phyloP scores from a whole-genome alignment of 1,284 basidiomycete species.

The Moesziomyces globuligerus region DNA sequence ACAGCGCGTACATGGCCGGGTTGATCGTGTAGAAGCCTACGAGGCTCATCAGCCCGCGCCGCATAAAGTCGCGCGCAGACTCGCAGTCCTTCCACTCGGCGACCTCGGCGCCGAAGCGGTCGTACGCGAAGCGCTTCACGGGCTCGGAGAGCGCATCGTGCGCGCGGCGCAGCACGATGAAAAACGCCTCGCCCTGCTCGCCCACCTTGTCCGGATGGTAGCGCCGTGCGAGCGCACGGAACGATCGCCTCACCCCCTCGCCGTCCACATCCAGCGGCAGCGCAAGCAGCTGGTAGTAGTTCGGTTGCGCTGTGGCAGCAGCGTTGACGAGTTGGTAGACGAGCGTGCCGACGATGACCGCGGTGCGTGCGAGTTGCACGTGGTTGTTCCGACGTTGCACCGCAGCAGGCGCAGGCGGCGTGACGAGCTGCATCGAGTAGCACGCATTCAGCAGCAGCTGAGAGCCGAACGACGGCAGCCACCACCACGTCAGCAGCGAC shows the following conservation, averaged over 20 bases:
- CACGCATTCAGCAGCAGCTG: slow-evolving; percentile 14
- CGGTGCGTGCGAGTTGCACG: slow-evolving; percentile 66
- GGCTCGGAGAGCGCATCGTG: slow-evolving; percentile 84
- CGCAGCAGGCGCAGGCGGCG: slow-evolving; percentile 7
- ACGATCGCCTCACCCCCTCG: slow-evolving; percentile 76
- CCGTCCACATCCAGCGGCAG: slow-evolving; percentile 75
- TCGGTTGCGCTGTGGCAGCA: slow-evolving; percentile 73
- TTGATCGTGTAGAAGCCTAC: slow-evolving; percentile 79
- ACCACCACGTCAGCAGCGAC: slow-evolving; percentile 44
- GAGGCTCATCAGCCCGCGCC: slow-evolving; percentile 75
- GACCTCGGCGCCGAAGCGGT: slow-evolving; percentile 81
- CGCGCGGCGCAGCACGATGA: slow-evolving; percentile 79
- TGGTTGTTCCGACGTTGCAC: slow-evolving; percentile 14
- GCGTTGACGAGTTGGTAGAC: slow-evolving; percentile 75
- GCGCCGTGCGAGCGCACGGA: slow-evolving; percentile 77
- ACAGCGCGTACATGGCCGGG: slow-evolving; percentile 74
- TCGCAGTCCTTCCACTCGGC: slow-evolving; percentile 76
- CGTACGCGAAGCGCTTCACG: slow-evolving; percentile 83
- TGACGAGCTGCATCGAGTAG: slow-evolving; percentile 21
- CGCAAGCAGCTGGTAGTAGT: slow-evolving; percentile 80
- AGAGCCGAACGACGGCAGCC: slow-evolving; percentile 40
- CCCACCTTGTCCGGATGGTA: slow-evolving; percentile 84
- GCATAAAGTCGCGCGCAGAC: slow-evolving; percentile 77
- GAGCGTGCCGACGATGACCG: slow-evolving; percentile 77
- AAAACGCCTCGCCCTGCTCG: slow-evolving; percentile 74